Percentiles rank a stretch among this genome's conserved stretches.
phyloP scores from a whole-genome alignment of 2,329 filamentous ascomycete species.

The Pseudogymnoascus sp. region DNA sequence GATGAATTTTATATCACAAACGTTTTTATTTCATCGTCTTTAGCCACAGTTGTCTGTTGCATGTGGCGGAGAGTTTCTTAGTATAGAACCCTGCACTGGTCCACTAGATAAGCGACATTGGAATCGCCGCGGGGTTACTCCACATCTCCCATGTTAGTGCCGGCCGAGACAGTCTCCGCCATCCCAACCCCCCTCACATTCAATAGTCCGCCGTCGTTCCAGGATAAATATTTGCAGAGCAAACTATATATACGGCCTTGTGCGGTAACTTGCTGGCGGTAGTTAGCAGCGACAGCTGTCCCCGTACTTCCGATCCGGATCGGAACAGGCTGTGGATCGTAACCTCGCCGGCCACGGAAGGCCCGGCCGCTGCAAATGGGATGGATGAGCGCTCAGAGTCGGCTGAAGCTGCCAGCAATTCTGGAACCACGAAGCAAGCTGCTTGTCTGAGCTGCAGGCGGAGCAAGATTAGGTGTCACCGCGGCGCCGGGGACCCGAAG shows the following conservation, averaged over 20 bases:
- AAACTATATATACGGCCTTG: not conserved
- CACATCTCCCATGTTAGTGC: not conserved
- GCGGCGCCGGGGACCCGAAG: constrained; percentile 43
- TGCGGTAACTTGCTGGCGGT: not conserved
- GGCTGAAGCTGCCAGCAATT: not conserved
- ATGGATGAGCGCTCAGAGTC: not conserved
- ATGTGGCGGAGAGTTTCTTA: not conserved
- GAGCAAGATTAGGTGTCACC: constrained; percentile 64
- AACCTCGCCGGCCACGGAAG: not conserved
- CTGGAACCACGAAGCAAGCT: constrained; percentile 33
- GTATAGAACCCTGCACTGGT: not conserved
- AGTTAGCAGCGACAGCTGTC: not conserved
- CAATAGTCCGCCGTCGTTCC: not conserved
- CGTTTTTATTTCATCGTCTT: not conserved
- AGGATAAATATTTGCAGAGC: not conserved
- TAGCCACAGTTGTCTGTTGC: not conserved
- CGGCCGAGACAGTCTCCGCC: not conserved
- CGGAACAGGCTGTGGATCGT: not conserved
- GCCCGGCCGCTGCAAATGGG: not conserved
- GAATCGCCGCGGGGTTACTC: not conserved
- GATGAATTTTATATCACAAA: not conserved
- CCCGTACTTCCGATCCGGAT: not conserved
- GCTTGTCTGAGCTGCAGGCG: constrained; percentile 59
- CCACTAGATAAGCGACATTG: not conserved
- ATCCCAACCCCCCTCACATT: not conserved